phyloP scores from a whole-genome alignment of 108 stramenopile species.

The Cylindrotheca closterium region DNA sequence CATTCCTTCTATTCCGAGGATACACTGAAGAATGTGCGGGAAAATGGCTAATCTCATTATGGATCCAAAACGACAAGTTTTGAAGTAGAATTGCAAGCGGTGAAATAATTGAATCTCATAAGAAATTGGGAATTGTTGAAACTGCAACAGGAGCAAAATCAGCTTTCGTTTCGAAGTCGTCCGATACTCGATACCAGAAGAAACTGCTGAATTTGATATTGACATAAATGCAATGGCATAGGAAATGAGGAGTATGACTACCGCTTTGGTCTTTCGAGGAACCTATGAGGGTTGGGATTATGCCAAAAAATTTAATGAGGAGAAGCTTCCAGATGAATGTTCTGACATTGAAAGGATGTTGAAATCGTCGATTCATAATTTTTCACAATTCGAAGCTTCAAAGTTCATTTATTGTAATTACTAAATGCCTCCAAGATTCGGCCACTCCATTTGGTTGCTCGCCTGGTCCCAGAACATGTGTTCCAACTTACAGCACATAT shows the following conservation, averaged over 20 bases:
- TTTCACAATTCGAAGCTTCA: too few relatives aligned
- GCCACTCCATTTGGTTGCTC: too few relatives aligned
- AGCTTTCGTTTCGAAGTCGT: background rate
- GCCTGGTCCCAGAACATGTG: too few relatives aligned
- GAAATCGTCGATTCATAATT: too few relatives aligned
- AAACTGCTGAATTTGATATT: conserved; percentile 6
- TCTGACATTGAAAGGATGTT: too few relatives aligned
- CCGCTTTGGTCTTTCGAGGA: conserved; percentile 7
- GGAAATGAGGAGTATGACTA: background rate
- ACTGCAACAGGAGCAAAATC: background rate
- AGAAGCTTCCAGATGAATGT: too few relatives aligned
- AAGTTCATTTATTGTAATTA: too few relatives aligned
- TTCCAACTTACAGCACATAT: too few relatives aligned
- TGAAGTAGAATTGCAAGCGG: conserved; percentile 3
- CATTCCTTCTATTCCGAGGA: background rate
- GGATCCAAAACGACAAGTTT: conserved; percentile 14
- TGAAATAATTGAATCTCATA: background rate
- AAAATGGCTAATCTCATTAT: background rate
- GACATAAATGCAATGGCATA: conserved; percentile 8
- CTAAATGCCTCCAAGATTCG: too few relatives aligned
- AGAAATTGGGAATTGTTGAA: conserved; percentile 3
- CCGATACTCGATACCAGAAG: background rate
- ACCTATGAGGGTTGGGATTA: conserved; percentile 7
- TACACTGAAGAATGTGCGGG: background rate
- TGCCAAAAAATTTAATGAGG: too few relatives aligned